Conservation (phyloP, 768 basidiomycete genomes). For the Suillus hirtellus region DNA sequence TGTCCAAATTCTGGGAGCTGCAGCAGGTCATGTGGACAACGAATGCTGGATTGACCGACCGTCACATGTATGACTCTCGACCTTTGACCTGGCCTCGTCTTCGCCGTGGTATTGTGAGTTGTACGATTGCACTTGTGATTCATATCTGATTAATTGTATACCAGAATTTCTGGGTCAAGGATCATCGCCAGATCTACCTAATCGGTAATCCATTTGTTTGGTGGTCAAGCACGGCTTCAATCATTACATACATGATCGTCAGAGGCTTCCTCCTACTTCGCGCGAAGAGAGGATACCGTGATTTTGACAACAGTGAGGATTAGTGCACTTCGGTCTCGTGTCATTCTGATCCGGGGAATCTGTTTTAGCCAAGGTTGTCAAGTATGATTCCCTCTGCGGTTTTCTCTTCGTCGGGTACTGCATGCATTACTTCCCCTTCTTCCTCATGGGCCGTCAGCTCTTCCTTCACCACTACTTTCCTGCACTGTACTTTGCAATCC, state of each 20-base stretch:
- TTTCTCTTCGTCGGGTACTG: slow-evolving; percentile 93
- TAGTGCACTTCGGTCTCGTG: background rate
- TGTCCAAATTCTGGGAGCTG: slow-evolving; percentile 87
- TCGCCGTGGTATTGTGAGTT: slow-evolving; percentile 86
- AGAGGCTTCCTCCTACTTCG: slow-evolving; percentile 84
- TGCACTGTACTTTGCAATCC: slow-evolving; percentile 89
- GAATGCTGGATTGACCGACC: slow-evolving; percentile 93
- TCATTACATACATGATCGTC: slow-evolving; percentile 63
- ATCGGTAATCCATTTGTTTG: slow-evolving; percentile 94
- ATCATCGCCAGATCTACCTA: slow-evolving; percentile 93
- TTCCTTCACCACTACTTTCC: slow-evolving; percentile 99
- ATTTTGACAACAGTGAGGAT: slow-evolving; percentile 86
- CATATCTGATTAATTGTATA: slow-evolving; percentile 12
- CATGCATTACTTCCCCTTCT: slow-evolving; percentile 96
- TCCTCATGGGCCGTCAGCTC: slow-evolving; percentile 93
- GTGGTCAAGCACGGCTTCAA: slow-evolving; percentile 79
- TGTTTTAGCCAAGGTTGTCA: slow-evolving; percentile 75
- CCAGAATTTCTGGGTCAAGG: slow-evolving; percentile 98
- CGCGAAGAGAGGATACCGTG: slow-evolving; percentile 86
- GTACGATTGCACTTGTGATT: background rate
- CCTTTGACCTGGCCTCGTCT: slow-evolving; percentile 90
- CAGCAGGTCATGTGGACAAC: slow-evolving; percentile 97
- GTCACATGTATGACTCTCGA: slow-evolving; percentile 94
- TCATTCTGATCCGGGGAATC: slow-evolving; percentile 5
- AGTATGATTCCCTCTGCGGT: slow-evolving; percentile 87